phyloP scores from a whole-genome alignment of 306 rosid species.

The Arachis stenosperma region DNA sequence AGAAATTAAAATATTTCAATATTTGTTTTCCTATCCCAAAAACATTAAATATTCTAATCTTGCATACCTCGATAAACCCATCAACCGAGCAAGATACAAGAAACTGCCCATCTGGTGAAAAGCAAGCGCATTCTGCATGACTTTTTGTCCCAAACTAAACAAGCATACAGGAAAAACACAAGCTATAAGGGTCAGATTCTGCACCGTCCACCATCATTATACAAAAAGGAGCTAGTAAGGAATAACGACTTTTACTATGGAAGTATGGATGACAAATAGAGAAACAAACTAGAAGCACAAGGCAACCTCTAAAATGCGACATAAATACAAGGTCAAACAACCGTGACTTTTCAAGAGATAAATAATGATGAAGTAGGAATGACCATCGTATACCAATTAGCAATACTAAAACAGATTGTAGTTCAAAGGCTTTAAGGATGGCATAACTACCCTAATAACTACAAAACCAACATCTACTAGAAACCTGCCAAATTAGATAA shows the following conservation, averaged over 20 bases:
- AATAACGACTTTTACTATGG: conserved; percentile 9
- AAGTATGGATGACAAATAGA: conserved; percentile 16
- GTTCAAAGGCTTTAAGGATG: conserved; percentile 10
- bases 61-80: conserved; percentile 91
- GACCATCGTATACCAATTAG: conserved; percentile 20
- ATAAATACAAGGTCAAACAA: conserved; percentile 14
- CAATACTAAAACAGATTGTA: conserved; percentile 9
- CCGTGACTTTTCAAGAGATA: conserved; percentile 19
- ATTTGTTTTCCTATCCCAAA: background rate
- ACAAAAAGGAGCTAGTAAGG: background rate
- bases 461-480: background rate
- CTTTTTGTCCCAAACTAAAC: conserved; percentile 92
- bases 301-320: conserved; percentile 13
- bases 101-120: conserved; percentile 99
- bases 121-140: conserved; percentile 93
- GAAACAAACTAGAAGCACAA: background rate
- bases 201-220: conserved; percentile 6
- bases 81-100: conserved; percentile 88
- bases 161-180: conserved; percentile 29
- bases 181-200: conserved; percentile 29
- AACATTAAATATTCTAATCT: conserved; percentile 13
- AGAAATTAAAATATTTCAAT: conserved; percentile 23
- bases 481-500: background rate
- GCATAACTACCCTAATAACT: background rate
- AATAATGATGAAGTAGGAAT: conserved; percentile 2